Evolutionary conservation across 2,329 filamentous ascomycete species (phyloP).

Genomic region (Aspergillus sp.): DNA sequence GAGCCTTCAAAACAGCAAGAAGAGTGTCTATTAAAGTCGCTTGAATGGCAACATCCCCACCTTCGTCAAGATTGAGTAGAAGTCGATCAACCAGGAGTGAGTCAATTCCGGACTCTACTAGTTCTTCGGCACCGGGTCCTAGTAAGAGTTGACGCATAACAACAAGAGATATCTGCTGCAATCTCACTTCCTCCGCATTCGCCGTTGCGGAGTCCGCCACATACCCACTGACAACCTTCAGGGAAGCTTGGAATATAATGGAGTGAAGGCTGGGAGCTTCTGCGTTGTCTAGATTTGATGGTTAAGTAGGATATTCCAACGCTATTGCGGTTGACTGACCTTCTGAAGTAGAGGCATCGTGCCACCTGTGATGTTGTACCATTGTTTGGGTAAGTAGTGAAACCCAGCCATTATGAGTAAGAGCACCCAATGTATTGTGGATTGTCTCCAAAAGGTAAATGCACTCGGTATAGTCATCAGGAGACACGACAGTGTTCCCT

Average conservation of each 20-base stretch:
- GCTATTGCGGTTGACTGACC: constrained; percentile 30
- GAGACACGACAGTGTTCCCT: constrained; percentile 48
- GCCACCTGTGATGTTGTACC: constrained; percentile 48
- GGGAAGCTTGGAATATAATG: constrained; percentile 31
- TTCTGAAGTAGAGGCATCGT: constrained; percentile 50
- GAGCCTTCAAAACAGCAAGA: constrained; percentile 69
- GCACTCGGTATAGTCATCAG: constrained; percentile 71
- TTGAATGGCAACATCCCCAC: constrained; percentile 68
- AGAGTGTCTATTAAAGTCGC: constrained; percentile 77
- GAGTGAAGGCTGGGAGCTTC: constrained; percentile 34
- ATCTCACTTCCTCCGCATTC: constrained; percentile 58
- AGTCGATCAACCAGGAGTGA: constrained; percentile 68
- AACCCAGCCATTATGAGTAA: constrained; percentile 68
- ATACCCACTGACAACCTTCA: constrained; percentile 30
- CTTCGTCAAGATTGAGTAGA: constrained; percentile 57
- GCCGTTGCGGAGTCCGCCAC: constrained; percentile 20
- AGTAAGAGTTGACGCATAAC: constrained; percentile 56
- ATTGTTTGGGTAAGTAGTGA: constrained; percentile 65
- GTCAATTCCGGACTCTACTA: constrained; percentile 60
- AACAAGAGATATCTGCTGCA: constrained; percentile 70
- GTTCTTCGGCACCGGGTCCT: constrained; percentile 39
- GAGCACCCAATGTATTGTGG: constrained; percentile 68
- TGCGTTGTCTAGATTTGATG: constrained; percentile 19
- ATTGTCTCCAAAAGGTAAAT: constrained; percentile 76
- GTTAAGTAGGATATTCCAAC: background rate